These are phyloP conservation scores for Dactylellina leptospora DNA, from an alignment of 2,329 filamentous ascomycete genomes.

Conservation along the genomic window DNA sequence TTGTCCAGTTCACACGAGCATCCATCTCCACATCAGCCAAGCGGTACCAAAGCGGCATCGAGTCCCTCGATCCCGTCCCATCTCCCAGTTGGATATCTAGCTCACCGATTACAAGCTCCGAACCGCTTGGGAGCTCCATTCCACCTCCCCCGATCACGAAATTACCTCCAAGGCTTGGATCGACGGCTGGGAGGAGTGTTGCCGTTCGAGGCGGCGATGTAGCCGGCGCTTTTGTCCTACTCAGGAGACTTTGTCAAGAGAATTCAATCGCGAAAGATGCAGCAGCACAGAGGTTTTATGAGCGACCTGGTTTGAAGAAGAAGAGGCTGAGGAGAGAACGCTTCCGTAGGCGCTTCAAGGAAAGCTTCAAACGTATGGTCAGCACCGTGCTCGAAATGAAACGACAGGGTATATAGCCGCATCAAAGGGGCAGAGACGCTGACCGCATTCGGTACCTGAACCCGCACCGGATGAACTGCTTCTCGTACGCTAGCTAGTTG, in stretches of 20 bases:
- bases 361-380: slow-evolving; percentile 73
- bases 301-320: slow-evolving; percentile 77
- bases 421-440: too few relatives aligned
- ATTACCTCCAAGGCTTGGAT: slow-evolving; percentile 55
- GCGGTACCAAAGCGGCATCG: slow-evolving; percentile 2
- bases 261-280: slow-evolving; percentile 71
- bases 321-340: slow-evolving; percentile 77
- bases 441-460: too few relatives aligned
- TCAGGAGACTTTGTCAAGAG: slow-evolving; percentile 62
- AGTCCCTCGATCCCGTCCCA: slow-evolving; percentile 4
- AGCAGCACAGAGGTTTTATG: slow-evolving; percentile 73
- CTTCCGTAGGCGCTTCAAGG: slow-evolving; percentile 75
- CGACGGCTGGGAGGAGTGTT: slow-evolving; percentile 58
- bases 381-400: slow-evolving; percentile 74
- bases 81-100: slow-evolving; percentile 12
- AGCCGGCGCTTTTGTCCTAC: slow-evolving; percentile 62
- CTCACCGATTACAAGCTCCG: not conserved
- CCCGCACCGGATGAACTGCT: not conserved
- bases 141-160: slow-evolving; percentile 48
- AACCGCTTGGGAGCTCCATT: not conserved
- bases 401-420: slow-evolving; percentile 77
- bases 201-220: slow-evolving; percentile 62
- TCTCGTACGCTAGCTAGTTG: not conserved
- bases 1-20: slow-evolving; percentile 2
- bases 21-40: slow-evolving; percentile 21